Evolutionary conservation across 2,329 filamentous ascomycete species (phyloP), one percentile per base, ranked within the genome.

Genomic region (Lecanicillium sp.): DNA sequence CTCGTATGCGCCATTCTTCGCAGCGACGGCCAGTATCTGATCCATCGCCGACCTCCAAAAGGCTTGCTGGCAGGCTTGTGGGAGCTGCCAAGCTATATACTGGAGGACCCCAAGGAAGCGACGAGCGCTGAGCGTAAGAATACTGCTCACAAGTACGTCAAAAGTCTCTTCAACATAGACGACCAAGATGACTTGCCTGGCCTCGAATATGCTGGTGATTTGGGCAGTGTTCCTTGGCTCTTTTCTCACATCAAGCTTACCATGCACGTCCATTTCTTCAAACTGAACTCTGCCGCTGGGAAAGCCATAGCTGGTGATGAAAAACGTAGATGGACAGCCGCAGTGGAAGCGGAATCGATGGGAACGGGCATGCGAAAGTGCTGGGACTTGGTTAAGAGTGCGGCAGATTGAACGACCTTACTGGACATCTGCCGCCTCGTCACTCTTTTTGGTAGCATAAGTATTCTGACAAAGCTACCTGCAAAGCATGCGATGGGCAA

Each of bases 301-400:
- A 5, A 22, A 1, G 44, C 32, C 2, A 39, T 29, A 1, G 29
- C 31, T 5, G 33, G 22, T 0, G 38, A 37, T 2, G 30, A 28
- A 6, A 71, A 68, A 62, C 22, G 17, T 9, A 59, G 60, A 2
- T 57, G 59, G 17, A 53, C 52, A 1, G 48, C 54, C 3, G 57
- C 60, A 7, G 57, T 73, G 1, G 70, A 74, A 3, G 50, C 48
- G 2, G 68, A 71, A 49, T 71, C 70, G 0, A 76, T 77, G 72
- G 72, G 73, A 0, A 75, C 72, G 0, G 73, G 73, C 0, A 76
- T 77, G 72, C 62, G 67, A 28, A 75, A 73, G 48, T 76, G 73
- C 50, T 76, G 72, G 71, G 53, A 62, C 3, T 51, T 75, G 37
- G 60, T 59, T 4, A 53, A 54, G 37, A 53, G 55, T 30, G 35